These are phyloP conservation scores for Amniculicola lignicola DNA, from an alignment of 495 filamentous ascomycete species.

Conservation along the genomic window DNA sequence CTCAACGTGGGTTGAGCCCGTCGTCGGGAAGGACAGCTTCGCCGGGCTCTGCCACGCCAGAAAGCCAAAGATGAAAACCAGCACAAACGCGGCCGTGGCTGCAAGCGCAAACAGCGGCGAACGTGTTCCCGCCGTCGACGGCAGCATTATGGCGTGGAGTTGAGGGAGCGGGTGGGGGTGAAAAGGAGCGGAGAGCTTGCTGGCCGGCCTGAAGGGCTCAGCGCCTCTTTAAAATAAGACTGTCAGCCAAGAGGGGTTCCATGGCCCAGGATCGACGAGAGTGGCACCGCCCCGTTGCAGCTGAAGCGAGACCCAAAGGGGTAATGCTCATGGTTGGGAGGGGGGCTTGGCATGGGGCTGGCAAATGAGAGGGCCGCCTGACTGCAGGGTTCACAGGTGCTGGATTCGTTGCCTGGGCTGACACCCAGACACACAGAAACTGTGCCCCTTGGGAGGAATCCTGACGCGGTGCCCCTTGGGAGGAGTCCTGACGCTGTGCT, in stretches of 20 bases:
- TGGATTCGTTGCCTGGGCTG: too few species aligned
- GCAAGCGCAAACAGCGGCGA: conserved; percentile 21
- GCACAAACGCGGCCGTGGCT: conserved; percentile 9
- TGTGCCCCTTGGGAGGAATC: too few species aligned
- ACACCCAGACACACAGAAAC: too few species aligned
- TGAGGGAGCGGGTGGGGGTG: neutral
- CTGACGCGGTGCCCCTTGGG: too few species aligned
- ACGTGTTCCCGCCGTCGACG: conserved; percentile 8
- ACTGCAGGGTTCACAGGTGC: too few species aligned
- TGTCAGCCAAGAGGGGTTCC: neutral
- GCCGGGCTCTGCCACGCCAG: conserved; percentile 19
- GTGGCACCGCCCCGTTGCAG: too few species aligned
- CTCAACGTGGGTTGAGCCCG: conserved; percentile 5
- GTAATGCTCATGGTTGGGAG: too few species aligned
- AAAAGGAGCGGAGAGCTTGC: neutral
- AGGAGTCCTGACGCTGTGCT: too few species aligned
- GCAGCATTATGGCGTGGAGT: conserved; percentile 9
- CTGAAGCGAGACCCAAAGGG: too few species aligned
- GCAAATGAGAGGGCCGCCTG: too few species aligned
- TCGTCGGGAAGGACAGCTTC: conserved; percentile 7
- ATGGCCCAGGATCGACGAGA: too few species aligned
- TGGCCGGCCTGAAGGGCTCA: neutral
- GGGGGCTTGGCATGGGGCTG: too few species aligned
- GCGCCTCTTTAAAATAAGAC: neutral
- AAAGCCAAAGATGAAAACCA: conserved; percentile 19